Evolutionary conservation across 2,329 filamentous ascomycete genomes (phyloP).

Genomic region (Diaporthe australafricana): DNA sequence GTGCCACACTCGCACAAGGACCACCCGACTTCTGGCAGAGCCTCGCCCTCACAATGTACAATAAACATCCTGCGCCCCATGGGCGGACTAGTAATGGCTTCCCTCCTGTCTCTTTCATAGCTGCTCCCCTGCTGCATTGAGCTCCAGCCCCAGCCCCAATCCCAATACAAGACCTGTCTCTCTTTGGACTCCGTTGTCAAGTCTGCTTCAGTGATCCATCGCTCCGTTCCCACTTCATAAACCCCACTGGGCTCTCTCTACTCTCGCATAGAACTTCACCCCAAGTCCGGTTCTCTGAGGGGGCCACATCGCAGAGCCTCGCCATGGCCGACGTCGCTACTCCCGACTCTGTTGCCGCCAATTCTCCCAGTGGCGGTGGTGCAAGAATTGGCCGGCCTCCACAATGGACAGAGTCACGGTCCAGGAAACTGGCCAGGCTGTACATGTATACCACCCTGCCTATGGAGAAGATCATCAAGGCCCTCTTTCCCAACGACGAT

Average conservation of each 20-base stretch:
- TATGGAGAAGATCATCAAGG: conserved; percentile 63
- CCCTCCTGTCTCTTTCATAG: conserved; percentile 26
- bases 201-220: conserved; percentile 14
- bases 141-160: conserved; percentile 1
- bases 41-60: conserved; percentile 30
- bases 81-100: conserved; percentile 7
- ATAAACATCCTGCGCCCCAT: conserved; percentile 36
- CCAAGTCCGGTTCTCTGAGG: conserved; percentile 1
- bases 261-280: not conserved
- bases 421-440: conserved; percentile 65
- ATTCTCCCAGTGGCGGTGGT: conserved; percentile 19
- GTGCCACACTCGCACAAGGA: not conserved
- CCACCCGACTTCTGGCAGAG: conserved; percentile 21
- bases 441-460: conserved; percentile 68
- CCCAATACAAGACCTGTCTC: conserved; percentile 13
- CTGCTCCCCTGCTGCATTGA: conserved; percentile 5
- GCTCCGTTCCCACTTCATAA: not conserved
- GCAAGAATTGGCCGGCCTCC: conserved; percentile 62
- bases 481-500: conserved; percentile 52
- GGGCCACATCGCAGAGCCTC: conserved; percentile 29
- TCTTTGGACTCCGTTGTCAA: not conserved
- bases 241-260: not conserved
- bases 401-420: conserved; percentile 65
- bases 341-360: conserved; percentile 28
- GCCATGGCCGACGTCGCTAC: conserved; percentile 30